A percentile compares a stretch with the other conserved stretches of the same genome.
Evolutionary conservation across 1,284 basidiomycete species (phyloP).

Genomic region (Agroathelia rolfsii): DNA sequence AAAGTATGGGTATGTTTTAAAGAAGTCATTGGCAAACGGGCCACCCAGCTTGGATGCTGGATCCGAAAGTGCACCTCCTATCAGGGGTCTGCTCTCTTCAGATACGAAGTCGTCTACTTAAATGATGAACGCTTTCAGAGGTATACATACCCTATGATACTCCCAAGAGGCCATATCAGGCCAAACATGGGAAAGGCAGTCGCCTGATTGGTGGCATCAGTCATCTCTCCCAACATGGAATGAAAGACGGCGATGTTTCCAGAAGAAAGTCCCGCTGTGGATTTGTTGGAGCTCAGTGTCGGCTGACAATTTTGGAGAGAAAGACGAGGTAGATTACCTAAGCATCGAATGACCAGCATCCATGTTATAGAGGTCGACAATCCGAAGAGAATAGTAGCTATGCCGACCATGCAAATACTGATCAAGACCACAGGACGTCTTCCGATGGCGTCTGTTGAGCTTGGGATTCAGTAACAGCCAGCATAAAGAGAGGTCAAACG

Average conservation of each 20-base stretch:
- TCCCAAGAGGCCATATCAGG: constrained; percentile 51
- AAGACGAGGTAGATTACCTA: constrained; percentile 27
- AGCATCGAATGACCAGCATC: constrained; percentile 36
- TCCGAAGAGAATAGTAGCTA: constrained; percentile 49
- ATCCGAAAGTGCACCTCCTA: constrained; percentile 53
- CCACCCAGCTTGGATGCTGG: constrained; percentile 46
- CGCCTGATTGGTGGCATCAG: constrained; percentile 54
- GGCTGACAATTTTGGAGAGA: too few species aligned
- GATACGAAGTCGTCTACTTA: too few species aligned
- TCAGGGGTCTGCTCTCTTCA: constrained; percentile 45
- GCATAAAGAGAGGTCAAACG: constrained; percentile 1
- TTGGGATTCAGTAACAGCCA: too few species aligned
- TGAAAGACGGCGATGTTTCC: constrained; percentile 57
- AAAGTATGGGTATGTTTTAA: constrained; percentile 46
- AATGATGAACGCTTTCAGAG: too few species aligned
- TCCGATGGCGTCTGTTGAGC: constrained; percentile 42
- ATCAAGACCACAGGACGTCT: constrained; percentile 52
- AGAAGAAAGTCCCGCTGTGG: constrained; percentile 42
- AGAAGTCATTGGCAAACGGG: constrained; percentile 33
- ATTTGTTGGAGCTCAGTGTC: constrained; percentile 8
- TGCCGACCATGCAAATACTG: constrained; percentile 41
- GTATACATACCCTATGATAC: constrained; percentile 46
- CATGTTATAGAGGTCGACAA: constrained; percentile 41
- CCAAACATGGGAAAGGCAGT: constrained; percentile 53
- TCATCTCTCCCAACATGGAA: constrained; percentile 53